These are phyloP conservation scores for Metschnikowia hibisci DNA, from an alignment of 805 yeast genomes.

Conservation along the genomic window DNA sequence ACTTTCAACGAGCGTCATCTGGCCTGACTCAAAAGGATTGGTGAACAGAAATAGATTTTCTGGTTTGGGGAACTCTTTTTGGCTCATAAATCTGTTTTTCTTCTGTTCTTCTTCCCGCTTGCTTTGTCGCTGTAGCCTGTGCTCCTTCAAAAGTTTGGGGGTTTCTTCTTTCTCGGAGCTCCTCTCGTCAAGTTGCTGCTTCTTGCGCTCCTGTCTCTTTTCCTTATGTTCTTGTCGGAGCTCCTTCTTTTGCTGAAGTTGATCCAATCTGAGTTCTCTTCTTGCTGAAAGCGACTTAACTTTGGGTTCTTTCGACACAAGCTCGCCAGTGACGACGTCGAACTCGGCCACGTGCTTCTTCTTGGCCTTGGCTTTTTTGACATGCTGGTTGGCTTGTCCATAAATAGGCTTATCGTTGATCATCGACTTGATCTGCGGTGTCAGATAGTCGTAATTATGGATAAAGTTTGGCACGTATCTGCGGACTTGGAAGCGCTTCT, in stretches of 20 bases:
- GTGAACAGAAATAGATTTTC: conserved; percentile 4
- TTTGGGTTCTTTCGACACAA: neutral
- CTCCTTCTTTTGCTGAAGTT: conserved; percentile 1
- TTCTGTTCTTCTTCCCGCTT: neutral
- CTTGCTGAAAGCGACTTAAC: neutral
- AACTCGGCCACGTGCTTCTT: conserved; percentile 8
- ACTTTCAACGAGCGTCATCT: conserved; percentile 13
- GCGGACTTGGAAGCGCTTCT: conserved; percentile 29
- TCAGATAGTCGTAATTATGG: conserved; percentile 34
- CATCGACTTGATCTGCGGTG: conserved; percentile 35
- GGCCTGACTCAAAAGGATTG: conserved; percentile 15
- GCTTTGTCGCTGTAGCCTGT: conserved; percentile 4
- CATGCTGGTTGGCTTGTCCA: conserved; percentile 32
- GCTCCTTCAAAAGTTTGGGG: conserved; percentile 9
- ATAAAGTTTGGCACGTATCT: conserved; percentile 38
- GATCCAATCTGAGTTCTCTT: neutral
- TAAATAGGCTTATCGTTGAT: conserved; percentile 39
- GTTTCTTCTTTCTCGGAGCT: conserved; percentile 9
- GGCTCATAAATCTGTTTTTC: neutral
- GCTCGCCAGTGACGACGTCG: conserved; percentile 11
- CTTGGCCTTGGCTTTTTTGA: conserved; percentile 4
- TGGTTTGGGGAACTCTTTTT: neutral
- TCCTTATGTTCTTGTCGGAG: conserved; percentile 5
- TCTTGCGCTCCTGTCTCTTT: neutral
- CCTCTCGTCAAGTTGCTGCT: conserved; percentile 1